phyloP scores from a whole-genome alignment of 2,329 filamentous ascomycete species.

The Verticillium albo-atrum region DNA sequence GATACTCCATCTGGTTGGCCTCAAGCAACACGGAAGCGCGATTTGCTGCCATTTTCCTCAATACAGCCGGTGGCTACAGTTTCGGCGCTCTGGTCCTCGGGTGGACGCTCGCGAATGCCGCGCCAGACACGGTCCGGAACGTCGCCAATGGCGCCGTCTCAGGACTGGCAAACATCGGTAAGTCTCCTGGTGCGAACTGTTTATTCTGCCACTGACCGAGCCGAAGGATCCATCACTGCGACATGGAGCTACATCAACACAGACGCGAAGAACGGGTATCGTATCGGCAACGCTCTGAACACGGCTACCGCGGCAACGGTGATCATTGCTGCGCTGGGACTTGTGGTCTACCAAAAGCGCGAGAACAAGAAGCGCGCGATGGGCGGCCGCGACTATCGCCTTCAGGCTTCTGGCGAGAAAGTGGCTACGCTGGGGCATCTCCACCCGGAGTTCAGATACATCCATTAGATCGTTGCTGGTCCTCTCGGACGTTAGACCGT shows the following conservation, averaged over 20 bases:
- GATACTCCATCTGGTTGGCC: constrained; percentile 20
- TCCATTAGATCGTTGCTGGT: constrained; percentile 10
- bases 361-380: constrained; percentile 20
- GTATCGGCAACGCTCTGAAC: constrained; percentile 19
- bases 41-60: constrained; percentile 21
- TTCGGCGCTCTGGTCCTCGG: constrained; percentile 17
- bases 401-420: constrained; percentile 11
- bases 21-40: constrained; percentile 17
- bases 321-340: constrained; percentile 14
- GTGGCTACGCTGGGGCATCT: constrained; percentile 17
- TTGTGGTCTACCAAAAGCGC: constrained; percentile 15
- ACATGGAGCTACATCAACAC: constrained; percentile 23
- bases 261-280: constrained; percentile 18
- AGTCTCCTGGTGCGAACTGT: not conserved
- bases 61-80: constrained; percentile 19
- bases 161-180: constrained; percentile 19
- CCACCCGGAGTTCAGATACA: constrained; percentile 20
- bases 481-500: too few species aligned
- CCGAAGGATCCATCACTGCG: constrained; percentile 19
- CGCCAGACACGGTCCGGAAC: constrained; percentile 20
- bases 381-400: constrained; percentile 17
- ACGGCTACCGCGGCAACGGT: constrained; percentile 18
- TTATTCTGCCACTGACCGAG: not conserved
- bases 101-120: constrained; percentile 21
- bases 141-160: constrained; percentile 21